Conservation (phyloP, 495 filamentous ascomycete genomes). For the Talaromyces adpressus region DNA sequence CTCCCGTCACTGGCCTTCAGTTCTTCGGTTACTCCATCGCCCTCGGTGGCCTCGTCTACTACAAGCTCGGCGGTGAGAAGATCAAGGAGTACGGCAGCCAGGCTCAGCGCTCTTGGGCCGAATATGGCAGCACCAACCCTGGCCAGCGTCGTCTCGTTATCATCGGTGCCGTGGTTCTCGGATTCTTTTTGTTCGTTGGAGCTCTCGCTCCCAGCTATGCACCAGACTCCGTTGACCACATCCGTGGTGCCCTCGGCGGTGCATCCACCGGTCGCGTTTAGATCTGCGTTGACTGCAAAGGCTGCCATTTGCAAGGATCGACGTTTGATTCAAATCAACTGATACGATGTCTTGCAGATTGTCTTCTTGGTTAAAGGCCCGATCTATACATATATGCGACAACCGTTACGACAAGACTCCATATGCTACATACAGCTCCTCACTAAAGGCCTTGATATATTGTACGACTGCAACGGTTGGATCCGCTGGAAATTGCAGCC, state of each 20-base stretch:
- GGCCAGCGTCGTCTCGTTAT: constrained; percentile 69
- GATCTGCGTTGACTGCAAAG: neutral
- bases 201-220: constrained; percentile 47
- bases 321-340: neutral
- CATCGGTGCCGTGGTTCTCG: constrained; percentile 50
- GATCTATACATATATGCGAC: neutral
- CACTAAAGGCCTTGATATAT: neutral
- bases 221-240: constrained; percentile 27
- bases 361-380: neutral
- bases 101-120: constrained; percentile 67
- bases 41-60: constrained; percentile 85
- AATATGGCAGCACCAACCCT: constrained; percentile 72
- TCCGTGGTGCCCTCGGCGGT: constrained; percentile 39
- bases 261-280: constrained; percentile 20
- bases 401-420: neutral
- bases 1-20: constrained; percentile 73
- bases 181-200: constrained; percentile 64
- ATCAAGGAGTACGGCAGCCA: constrained; percentile 71
- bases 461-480: constrained; percentile 11
- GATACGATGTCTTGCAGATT: neutral
- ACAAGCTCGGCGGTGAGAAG: constrained; percentile 87
- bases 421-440: neutral
- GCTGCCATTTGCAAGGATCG: neutral
- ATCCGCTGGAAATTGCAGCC: constrained; percentile 10
- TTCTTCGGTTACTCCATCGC: constrained; percentile 94